These are phyloP conservation scores for Geosmithia morbida DNA, from an alignment of 2,329 filamentous ascomycete genomes.

Conservation along the genomic window DNA sequence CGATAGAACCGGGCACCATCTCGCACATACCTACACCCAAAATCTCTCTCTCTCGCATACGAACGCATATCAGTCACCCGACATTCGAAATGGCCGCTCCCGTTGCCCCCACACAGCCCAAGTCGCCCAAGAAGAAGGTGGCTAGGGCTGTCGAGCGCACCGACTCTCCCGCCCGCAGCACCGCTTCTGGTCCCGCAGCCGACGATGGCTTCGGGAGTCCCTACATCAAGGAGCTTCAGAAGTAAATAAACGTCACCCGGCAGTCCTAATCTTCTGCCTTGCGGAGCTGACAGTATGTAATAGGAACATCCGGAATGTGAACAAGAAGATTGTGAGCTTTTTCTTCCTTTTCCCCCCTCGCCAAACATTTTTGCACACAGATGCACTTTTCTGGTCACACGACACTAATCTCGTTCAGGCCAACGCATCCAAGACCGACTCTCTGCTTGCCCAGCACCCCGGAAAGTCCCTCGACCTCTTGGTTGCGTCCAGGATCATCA, in stretches of 20 bases:
- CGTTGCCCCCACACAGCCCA: constrained; percentile 44
- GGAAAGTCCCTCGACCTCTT: constrained; percentile 61
- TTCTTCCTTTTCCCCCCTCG: constrained; percentile 2
- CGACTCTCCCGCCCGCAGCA: constrained; percentile 38
- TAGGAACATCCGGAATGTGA: constrained; percentile 80
- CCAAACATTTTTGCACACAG: background rate
- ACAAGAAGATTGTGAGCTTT: constrained; percentile 77
- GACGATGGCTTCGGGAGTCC: constrained; percentile 51
- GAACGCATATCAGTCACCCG: background rate
- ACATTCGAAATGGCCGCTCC: constrained; percentile 44
- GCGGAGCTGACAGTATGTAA: background rate
- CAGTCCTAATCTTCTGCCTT: background rate
- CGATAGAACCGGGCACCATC: background rate
- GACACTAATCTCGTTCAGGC: constrained; percentile 26
- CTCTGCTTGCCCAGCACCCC: constrained; percentile 53
- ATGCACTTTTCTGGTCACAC: background rate
- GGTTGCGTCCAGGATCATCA: constrained; percentile 58
- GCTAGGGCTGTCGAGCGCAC: constrained; percentile 33
- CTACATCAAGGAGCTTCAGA: constrained; percentile 79
- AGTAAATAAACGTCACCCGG: constrained; percentile 39
- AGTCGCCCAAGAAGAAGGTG: constrained; percentile 55
- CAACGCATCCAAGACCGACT: constrained; percentile 59
- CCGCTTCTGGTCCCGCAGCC: constrained; percentile 28
- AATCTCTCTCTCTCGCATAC: background rate
- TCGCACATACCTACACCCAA: background rate